phyloP scores from a whole-genome alignment of 2,329 filamentous ascomycete genomes.

The Lachnellula willkommii region DNA sequence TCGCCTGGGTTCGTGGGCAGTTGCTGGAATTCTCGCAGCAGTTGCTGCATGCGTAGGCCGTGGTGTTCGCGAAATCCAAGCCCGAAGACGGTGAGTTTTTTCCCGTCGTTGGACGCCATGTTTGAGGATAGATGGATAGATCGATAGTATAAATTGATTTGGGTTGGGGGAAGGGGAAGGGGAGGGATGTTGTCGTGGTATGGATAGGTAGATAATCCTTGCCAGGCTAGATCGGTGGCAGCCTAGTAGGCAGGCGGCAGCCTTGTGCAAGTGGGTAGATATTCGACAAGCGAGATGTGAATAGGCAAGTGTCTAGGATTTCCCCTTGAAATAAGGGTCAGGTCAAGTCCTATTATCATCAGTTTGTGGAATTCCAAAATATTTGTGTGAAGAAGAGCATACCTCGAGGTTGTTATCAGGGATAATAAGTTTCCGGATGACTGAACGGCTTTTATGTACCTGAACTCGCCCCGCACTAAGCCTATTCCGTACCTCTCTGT shows the following conservation, averaged over 20 bases:
- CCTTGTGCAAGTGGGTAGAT: not conserved
- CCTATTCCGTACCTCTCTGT: not conserved
- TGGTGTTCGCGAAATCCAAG: conserved; percentile 22
- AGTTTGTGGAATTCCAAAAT: not conserved
- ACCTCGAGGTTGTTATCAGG: not conserved
- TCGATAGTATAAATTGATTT: not conserved
- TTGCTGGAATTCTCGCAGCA: conserved; percentile 13
- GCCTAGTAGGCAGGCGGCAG: not conserved
- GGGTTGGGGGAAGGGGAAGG: not conserved
- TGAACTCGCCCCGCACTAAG: not conserved
- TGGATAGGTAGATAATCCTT: not conserved
- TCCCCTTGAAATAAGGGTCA: not conserved
- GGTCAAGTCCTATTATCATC: not conserved
- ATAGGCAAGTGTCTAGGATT: not conserved
- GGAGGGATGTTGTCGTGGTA: not conserved
- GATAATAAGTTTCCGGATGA: not conserved
- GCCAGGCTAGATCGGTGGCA: not conserved
- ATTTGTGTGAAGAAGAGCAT: not conserved
- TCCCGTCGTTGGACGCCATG: conserved; percentile 16
- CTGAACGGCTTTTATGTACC: not conserved
- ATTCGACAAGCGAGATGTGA: not conserved
- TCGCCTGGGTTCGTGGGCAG: conserved; percentile 10
- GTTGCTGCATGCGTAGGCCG: conserved; percentile 18
- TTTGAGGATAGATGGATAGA: not conserved
- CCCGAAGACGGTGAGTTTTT: conserved; percentile 17